Evolutionary conservation across 306 rosid genomes (phyloP), one percentile per base, ranked within the genome.

Genomic region (Myrica gale): DNA sequence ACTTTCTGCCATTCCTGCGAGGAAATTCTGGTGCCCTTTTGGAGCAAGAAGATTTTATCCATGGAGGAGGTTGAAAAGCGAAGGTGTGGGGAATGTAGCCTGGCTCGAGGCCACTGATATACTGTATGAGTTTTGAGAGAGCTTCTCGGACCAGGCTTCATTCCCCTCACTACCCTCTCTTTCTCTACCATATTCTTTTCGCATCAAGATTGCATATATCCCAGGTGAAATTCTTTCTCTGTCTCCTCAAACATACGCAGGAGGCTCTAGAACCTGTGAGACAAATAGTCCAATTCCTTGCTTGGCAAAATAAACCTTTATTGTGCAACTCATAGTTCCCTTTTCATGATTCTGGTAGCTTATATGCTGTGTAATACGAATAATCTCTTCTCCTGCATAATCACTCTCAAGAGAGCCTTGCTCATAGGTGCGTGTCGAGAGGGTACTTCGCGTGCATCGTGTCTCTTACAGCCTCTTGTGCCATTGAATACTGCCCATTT

Each of bases 61-160:
- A 44, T 76, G 72, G 26, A 12, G 12, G 74, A 76, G 68, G 84
- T 9, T 44, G 76, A 78, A 82, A 83, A 82, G 79, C 75, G 83
- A 76, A 72, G 76, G 78, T 80, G 83, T 78, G 89, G 89, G 81
- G 87, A 81, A 83, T 81, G 80, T 72, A 9, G 60, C 20, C 77
- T 78, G 87, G 87, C 77, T 78, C 83, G 83, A 86, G 52, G 61
- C 52, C 1, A 82, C 58, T 66, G 52, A 61, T 56, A 7, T 23
- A 17, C 55, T 15, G 50, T 3, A 39, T 41, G 69, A 12, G 3
- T 21, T 15, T 53, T 69, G 55, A 20, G 81, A 66, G 7, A 50
- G 48, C 70, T 80, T 82, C 68, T 80, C 85, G 89, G 89, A 86
- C 89, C 87, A 86, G 87, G 89, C 85, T 86, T 86, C 87, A 83